Base-by-base conservation (phyloP, 495 filamentous ascomycete species). In the Rhypophila decipiens region DNA sequence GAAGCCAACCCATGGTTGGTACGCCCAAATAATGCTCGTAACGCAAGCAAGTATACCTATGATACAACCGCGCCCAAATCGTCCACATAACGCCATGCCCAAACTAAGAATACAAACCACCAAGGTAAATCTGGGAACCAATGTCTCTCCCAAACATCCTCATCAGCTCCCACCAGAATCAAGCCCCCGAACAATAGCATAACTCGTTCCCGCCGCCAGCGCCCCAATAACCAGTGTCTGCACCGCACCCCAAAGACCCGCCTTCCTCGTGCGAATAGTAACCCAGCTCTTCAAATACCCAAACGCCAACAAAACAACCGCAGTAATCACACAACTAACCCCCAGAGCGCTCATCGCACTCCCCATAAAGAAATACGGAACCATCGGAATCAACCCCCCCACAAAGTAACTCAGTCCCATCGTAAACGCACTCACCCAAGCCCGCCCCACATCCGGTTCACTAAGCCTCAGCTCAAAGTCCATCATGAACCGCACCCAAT, bases 341-440 rank as follows among this genome's bases (percentile, higher is more conserved):
- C 68, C 70, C 17, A 82, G 54, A 1, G 75, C 78, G 24, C 70
- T 48, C 9, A 50, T 51, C 9, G 73, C 67, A 18, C 67, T 54
- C 15, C 65, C 39, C 55, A 72, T 64, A 29, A 64, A 65, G 46
- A 80, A 80, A 49, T 82, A 80, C 2, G 78, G 78, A 31, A 77
- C 64, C 73, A 80, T 73, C 0, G 78, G 78, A 5, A 80, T 58
- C 20, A 80, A 58, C 2, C 78, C 78, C 38, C 78, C 74, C 9
- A 79, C 50, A 31, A 81, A 75, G 53, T 81, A 81, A 20, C 70
- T 61, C 7, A 73, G 21, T 0, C 70, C 77, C 73, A 79, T 78
- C 15, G 70, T 72, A 2, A 64, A 50, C 13, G 72, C 76, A 21
- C 65, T 69, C n/a, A 76, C 56, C 63, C 63, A 76, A 10, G 69